phyloP scores from a whole-genome alignment of 331 rosid species.

The Quercus tomentella region DNA sequence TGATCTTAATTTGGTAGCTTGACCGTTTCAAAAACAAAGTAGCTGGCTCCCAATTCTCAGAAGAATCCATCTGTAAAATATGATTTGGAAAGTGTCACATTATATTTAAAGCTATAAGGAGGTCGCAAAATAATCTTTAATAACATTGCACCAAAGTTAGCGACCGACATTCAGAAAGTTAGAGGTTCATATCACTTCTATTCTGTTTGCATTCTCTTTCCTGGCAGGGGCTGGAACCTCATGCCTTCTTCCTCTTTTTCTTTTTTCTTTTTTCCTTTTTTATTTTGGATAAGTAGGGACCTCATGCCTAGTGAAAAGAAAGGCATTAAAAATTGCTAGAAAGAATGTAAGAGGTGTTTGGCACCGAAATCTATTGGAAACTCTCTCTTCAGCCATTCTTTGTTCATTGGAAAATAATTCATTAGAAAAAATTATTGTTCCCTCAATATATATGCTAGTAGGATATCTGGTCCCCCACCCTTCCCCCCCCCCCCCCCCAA shows the following conservation, averaged over 20 bases:
- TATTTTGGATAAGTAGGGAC: no score
- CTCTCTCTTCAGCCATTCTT: background rate
- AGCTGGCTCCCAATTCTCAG: slow-evolving; percentile 86
- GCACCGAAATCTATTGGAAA: background rate
- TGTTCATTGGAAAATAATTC: background rate
- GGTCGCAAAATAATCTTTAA: background rate
- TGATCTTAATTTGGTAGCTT: slow-evolving; percentile 64
- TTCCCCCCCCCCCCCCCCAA: no score
- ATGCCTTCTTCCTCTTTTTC: no score
- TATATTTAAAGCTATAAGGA: background rate
- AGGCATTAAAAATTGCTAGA: background rate
- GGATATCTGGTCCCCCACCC: background rate
- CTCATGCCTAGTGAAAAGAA: background rate
- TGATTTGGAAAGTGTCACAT: slow-evolving; percentile 7
- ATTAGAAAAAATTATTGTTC: background rate
- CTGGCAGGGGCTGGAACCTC: background rate
- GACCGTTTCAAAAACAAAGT: slow-evolving; percentile 68
- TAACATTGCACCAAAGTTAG: background rate
- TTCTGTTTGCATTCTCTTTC: background rate
- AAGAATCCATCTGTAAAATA: slow-evolving; percentile 60
- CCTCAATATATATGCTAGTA: background rate
- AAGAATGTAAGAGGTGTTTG: background rate
- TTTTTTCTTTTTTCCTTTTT: no score
- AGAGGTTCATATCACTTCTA: background rate
- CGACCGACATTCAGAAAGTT: background rate